Base-by-base conservation (phyloP, 805 yeast genomes). In the Candida anglica region DNA sequence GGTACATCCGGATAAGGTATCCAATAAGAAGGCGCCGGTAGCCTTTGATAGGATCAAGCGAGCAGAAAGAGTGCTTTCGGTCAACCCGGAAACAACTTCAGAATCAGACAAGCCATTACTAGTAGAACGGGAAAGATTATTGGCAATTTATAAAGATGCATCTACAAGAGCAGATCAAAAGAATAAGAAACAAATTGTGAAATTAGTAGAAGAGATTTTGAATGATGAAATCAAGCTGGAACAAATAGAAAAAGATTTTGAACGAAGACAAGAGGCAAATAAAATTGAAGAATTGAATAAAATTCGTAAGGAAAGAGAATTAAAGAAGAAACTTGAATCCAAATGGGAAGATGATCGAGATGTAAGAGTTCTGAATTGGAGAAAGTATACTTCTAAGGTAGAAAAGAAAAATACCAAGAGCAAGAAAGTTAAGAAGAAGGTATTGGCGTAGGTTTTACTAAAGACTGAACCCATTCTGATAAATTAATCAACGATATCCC, bases 1-100 rank as follows among this genome's bases (percentile, higher is more conserved):
- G 38, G 73, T 81, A 13, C 89, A 81, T 50, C 89, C 89, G 0
- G 89, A 81, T 49, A 79, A 78, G 47, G 66, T 75, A 1, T 49
- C 55, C 19, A 72, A 80, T 43, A 58, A 65, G 0, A 56, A 65
- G n/a, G 86, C 87, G 0, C 75, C 84, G 0, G 69, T 58, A 20
- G 87, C 87, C 2, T 81, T 81, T 52, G 81, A 77, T 46, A 36
- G 63, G 22, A 53, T 81, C 33, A 77, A 78, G 41, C 73, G 70
- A 40, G 79, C 87, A 0, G 73, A 77, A 33, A 34, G 33, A 25
- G 47, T 58, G 3, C 46, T 65, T 13, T 51, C 63, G 0, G 16
- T 14, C 11, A 17, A 15, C 14, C 21, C 20, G 13, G 36, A 26
- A 11, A 19, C 34, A 5, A 26, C 24, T 6, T 34, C 34, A 6